Base-by-base conservation (phyloP, 2,329 filamentous ascomycete genomes). In the Malbranchea zuffiana region DNA sequence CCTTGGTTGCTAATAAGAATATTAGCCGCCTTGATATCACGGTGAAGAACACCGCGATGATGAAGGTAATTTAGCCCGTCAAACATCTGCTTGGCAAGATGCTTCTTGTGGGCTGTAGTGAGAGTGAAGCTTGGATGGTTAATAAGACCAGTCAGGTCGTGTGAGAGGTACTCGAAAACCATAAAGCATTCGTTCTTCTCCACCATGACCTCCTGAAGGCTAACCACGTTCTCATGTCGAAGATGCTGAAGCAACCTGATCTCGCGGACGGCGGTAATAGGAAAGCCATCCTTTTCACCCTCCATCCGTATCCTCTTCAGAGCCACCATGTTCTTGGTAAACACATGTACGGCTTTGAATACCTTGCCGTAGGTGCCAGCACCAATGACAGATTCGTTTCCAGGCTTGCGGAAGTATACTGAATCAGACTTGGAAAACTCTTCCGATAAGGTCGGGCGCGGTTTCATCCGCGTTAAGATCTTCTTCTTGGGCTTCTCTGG, bases 301-400 rank as follows among this genome's bases (percentile, higher is more conserved):
- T 98, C 90, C 84, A 96, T 95, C 46, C 96, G 76, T 49, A 98
- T 98, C 71, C 96, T 96, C 67, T 98, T 98, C 54, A 98, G 63
- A 3, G 90, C 90, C 39, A 94, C 83, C 40, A 88, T 65, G 8
- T 74, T 72, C 41, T 85, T 81, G 0, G 78, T 86, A 53, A 76
- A 82, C 48, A 76, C 77, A 40, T 84, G 85, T 41, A 77, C 75
- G 40, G 86, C 90, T 52, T 90, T 90, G 60, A 94, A 85, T n/a
- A 96, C 90, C 63, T 96, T 87, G 45, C 80, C 90, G 51, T 95
- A 96, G 0, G 88, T 96, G 7, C 88, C 88, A 28, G 88, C 93
- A 11, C 88, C 88, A 13, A 96, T 81, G 0, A 96, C 88, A 0
- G 88, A 96, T 56, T 93, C 88, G 49, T 96, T 94, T n/a, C 88